A percentile compares a stretch with the other conserved stretches of the same genome.
phyloP scores from a whole-genome alignment of 495 filamentous ascomycete species.

The Hypoxylon cercidicola region DNA sequence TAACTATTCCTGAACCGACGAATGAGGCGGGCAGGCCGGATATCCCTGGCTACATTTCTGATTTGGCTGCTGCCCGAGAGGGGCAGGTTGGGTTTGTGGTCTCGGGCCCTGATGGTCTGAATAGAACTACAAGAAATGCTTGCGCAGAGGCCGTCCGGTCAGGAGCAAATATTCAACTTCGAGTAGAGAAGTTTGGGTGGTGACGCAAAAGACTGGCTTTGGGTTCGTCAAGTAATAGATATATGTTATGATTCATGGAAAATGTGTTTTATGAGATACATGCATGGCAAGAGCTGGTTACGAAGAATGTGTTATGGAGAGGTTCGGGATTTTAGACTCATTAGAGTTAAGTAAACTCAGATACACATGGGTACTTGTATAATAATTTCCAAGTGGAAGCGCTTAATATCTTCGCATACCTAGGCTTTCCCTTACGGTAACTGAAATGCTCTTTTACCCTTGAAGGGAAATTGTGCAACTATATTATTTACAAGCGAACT shows the following conservation, averaged over 20 bases:
- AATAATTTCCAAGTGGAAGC: too few species aligned
- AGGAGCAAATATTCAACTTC: conserved; percentile 53
- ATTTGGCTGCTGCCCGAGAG: conserved; percentile 41
- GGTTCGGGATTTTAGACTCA: not conserved
- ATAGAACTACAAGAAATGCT: conserved; percentile 61
- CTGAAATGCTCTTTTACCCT: too few species aligned
- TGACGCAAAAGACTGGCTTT: conserved; percentile 33
- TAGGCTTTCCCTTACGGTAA: too few species aligned
- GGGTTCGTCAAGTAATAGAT: not conserved
- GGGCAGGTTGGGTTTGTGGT: conserved; percentile 58
- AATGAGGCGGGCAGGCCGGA: conserved; percentile 63
- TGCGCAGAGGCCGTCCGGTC: conserved; percentile 57
- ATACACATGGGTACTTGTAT: not conserved
- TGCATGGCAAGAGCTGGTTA: not conserved
- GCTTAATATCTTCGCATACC: too few species aligned
- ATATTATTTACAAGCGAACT: too few species aligned
- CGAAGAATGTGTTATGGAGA: not conserved
- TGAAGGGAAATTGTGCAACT: too few species aligned
- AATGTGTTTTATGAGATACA: not conserved
- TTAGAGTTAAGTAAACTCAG: not conserved
- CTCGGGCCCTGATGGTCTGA: conserved; percentile 65
- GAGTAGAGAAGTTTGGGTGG: conserved; percentile 65
- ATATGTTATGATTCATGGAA: conserved; percentile 5
- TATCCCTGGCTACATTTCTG: conserved; percentile 50
- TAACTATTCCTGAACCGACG: conserved; percentile 64